phyloP scores from a whole-genome alignment of 768 basidiomycete genomes.

The Tricholoma bakamatsutake region DNA sequence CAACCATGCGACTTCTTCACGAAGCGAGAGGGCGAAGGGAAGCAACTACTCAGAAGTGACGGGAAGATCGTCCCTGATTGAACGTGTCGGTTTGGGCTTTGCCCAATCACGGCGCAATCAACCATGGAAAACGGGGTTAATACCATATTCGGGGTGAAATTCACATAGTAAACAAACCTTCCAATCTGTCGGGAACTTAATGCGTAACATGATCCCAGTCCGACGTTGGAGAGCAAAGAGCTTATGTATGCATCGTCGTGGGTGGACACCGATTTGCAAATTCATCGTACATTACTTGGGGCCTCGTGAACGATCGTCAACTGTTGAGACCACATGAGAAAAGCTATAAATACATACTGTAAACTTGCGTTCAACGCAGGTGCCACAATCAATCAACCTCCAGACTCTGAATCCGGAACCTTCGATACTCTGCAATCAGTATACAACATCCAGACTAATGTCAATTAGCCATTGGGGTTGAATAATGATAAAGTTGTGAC shows the following conservation, averaged over 20 bases:
- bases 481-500: not conserved
- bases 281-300: not conserved
- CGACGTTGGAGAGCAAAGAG: not conserved
- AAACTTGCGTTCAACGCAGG: slow-evolving; percentile 16
- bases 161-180: slow-evolving; percentile 39
- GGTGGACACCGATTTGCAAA: not conserved
- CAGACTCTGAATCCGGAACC: not conserved
- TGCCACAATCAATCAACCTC: slow-evolving; percentile 34
- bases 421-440: not conserved
- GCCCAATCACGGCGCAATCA: slow-evolving; percentile 31
- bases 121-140: slow-evolving; percentile 41
- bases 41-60: slow-evolving; percentile 23
- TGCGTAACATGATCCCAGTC: slow-evolving; percentile 31
- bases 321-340: not conserved
- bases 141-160: slow-evolving; percentile 31
- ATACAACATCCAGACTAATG: not conserved
- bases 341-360: slow-evolving; percentile 3
- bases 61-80: slow-evolving; percentile 25
- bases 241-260: not conserved
- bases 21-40: slow-evolving; percentile 16
- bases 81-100: slow-evolving; percentile 23
- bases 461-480: not conserved
- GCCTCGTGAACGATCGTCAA: not conserved
- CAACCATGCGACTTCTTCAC: slow-evolving; percentile 24
- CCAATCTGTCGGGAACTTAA: slow-evolving; percentile 29